A percentile compares a stretch with the other conserved stretches of the same genome.
Evolutionary conservation across 2,329 filamentous ascomycete species (phyloP).

Genomic region (Pseudogymnoascus sp.): DNA sequence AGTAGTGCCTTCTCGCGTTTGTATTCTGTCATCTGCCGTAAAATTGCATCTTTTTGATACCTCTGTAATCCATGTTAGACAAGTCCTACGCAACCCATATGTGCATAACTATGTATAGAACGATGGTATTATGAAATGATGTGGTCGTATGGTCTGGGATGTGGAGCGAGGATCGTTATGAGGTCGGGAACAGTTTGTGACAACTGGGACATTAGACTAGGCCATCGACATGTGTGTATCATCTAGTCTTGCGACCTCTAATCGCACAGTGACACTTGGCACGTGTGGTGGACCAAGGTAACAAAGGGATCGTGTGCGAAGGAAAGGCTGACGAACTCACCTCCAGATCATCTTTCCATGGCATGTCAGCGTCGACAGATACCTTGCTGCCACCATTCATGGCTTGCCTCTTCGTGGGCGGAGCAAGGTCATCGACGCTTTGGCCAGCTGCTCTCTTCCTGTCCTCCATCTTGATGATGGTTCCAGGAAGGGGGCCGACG

Average conservation of each 20-base stretch:
- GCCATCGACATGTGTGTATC: slow-evolving; percentile 5
- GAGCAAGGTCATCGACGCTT: slow-evolving; percentile 73
- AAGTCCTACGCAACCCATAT: not conserved
- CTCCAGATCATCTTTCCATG: slow-evolving; percentile 63
- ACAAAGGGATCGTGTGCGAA: slow-evolving; percentile 1
- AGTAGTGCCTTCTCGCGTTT: slow-evolving; percentile 80
- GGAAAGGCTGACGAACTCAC: slow-evolving; percentile 45
- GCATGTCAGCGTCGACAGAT: slow-evolving; percentile 59
- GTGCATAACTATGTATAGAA: not conserved
- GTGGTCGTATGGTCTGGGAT: not conserved
- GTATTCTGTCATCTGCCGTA: slow-evolving; percentile 96
- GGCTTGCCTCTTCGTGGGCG: slow-evolving; percentile 85
- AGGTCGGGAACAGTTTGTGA: not conserved
- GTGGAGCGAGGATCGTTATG: not conserved
- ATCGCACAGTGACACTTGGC: slow-evolving; percentile 14
- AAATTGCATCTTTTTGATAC: slow-evolving; percentile 93
- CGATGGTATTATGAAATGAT: not conserved
- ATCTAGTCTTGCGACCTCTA: slow-evolving; percentile 8
- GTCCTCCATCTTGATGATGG: slow-evolving; percentile 96
- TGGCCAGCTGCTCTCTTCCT: slow-evolving; percentile 87
- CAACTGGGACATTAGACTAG: slow-evolving; percentile 7
- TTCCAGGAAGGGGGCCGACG: slow-evolving; percentile 66
- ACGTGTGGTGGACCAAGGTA: slow-evolving; percentile 13
- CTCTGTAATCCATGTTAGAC: slow-evolving; percentile 43
- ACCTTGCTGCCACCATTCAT: slow-evolving; percentile 69